Evolutionary conservation across 2,329 filamentous ascomycete species (phyloP).

Genomic region (Colletotrichum liriopes): DNA sequence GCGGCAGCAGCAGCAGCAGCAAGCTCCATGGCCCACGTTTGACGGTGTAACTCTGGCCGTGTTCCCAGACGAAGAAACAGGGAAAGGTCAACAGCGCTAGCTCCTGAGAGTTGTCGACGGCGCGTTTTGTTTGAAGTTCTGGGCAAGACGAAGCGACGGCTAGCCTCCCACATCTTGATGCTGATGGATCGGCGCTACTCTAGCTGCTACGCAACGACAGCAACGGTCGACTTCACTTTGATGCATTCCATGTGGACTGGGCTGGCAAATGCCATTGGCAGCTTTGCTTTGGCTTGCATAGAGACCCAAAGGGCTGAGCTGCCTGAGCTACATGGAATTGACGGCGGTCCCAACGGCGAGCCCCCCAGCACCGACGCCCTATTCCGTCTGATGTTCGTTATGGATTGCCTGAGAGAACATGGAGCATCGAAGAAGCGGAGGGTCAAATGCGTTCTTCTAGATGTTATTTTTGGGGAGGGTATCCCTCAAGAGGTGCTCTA

Average conservation of each 20-base stretch:
- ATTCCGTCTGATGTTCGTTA: conserved; percentile 25
- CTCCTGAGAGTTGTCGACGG: neutral
- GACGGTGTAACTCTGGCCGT: neutral
- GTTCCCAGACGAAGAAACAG: neutral
- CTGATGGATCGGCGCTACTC: conserved; percentile 19
- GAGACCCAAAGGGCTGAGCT: conserved; percentile 22
- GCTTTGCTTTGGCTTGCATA: conserved; percentile 23
- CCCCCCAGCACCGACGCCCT: conserved; percentile 1
- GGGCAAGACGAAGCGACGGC: neutral
- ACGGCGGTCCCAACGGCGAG: conserved; percentile 15
- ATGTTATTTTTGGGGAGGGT: neutral
- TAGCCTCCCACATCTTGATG: neutral
- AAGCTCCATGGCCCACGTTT: neutral
- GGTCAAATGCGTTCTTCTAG: conserved; percentile 21
- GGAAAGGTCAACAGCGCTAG: conserved; percentile 9
- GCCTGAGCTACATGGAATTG: conserved; percentile 17
- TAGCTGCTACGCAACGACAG: conserved; percentile 24
- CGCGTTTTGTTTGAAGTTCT: conserved; percentile 6
- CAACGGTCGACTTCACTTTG: conserved; percentile 19
- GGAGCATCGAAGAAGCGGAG: conserved; percentile 2
- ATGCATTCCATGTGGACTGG: conserved; percentile 2
- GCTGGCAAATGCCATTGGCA: conserved; percentile 22
- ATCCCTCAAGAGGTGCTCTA: conserved; percentile 11
- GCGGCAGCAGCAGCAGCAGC: neutral
- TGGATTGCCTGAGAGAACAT: conserved; percentile 8